phyloP scores from a whole-genome alignment of 306 rosid species.

The Castanea crenata region DNA sequence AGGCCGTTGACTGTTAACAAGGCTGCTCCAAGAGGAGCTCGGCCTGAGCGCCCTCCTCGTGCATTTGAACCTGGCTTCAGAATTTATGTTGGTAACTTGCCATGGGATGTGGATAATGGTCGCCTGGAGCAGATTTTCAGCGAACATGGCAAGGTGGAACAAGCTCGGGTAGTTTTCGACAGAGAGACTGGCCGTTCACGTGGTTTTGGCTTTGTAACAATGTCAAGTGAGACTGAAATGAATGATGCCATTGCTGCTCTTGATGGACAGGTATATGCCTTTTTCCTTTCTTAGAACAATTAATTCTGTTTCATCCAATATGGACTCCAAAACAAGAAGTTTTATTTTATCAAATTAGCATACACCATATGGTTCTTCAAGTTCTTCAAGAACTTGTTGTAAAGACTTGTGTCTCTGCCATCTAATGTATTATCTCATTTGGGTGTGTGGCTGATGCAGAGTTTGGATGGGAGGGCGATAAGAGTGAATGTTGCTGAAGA shows the following conservation, averaged over 20 bases:
- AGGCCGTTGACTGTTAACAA: constrained; percentile 80
- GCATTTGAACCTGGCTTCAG: constrained; percentile 34
- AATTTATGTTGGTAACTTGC: constrained; percentile 86
- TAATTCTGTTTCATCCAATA: neutral
- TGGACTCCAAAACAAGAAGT: neutral
- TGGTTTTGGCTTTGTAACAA: constrained; percentile 90
- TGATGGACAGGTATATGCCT: constrained; percentile 84
- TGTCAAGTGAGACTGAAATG: constrained; percentile 70
- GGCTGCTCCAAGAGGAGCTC: constrained; percentile 85
- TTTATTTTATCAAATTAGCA: neutral
- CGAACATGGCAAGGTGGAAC: constrained; percentile 72
- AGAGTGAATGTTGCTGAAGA: constrained; percentile 91
- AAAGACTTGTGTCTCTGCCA: neutral
- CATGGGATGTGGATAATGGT: constrained; percentile 77
- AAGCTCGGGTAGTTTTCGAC: constrained; percentile 74
- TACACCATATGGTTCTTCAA: neutral
- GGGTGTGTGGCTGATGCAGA: constrained; percentile 45
- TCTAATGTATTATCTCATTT: constrained; percentile 3
- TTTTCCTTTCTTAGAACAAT: neutral
- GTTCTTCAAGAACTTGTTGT: neutral
- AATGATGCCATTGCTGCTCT: constrained; percentile 88
- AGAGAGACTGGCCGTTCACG: constrained; percentile 94
- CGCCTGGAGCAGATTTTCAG: constrained; percentile 72
- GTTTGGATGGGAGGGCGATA: constrained; percentile 74
- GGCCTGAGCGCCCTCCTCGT: constrained; percentile 61